Evolutionary conservation across 768 basidiomycete species (phyloP).

Genomic region (Sutorius australiensis): DNA sequence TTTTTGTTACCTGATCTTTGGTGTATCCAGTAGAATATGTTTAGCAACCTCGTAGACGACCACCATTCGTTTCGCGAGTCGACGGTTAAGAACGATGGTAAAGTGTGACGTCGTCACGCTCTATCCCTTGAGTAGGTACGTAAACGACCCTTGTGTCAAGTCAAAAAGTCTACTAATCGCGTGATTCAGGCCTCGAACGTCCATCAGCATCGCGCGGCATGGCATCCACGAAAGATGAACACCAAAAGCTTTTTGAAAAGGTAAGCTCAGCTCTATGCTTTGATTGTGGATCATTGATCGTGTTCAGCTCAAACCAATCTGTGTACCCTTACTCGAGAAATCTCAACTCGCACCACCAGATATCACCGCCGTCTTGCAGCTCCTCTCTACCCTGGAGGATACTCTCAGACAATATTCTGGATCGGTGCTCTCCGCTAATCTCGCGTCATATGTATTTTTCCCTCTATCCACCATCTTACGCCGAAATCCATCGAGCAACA

Average conservation of each 20-base stretch:
- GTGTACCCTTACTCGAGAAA: constrained; percentile 76
- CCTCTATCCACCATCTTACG: constrained; percentile 83
- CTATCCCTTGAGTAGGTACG: neutral
- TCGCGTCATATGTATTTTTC: constrained; percentile 83
- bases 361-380: constrained; percentile 42
- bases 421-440: constrained; percentile 46
- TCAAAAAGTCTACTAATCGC: no score
- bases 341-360: constrained; percentile 59
- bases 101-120: no score
- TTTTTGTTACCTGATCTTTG: no score
- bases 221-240: constrained; percentile 18
- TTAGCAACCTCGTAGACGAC: no score
- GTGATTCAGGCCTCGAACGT: no score
- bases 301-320: constrained; percentile 58
- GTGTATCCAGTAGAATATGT: no score
- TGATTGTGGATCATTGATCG: neutral
- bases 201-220: neutral
- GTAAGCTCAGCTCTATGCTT: constrained; percentile 23
- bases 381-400: constrained; percentile 52
- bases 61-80: no score
- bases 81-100: no score
- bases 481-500: constrained; percentile 60
- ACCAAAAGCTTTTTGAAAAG: constrained; percentile 36
- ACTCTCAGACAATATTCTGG: constrained; percentile 43
- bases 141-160: no score